Evolutionary conservation across 306 rosid species (phyloP), one percentile per base, ranked within the genome.

Genomic region (Dalbergia oliveri): DNA sequence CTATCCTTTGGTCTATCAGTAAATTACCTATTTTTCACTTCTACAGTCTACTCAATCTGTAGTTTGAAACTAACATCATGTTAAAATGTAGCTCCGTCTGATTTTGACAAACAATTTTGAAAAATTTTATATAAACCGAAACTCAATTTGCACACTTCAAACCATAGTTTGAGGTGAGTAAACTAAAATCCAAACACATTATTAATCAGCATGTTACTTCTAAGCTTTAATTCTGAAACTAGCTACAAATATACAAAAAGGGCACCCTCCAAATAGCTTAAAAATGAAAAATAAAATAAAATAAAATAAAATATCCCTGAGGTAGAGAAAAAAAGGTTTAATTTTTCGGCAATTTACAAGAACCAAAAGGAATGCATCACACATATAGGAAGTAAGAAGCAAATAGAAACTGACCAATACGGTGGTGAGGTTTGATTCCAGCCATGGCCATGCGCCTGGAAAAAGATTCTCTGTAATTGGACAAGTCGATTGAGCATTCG

Each of bases 371-470:
- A 50, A 9, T 12, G 53, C 37, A 19, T 33, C 14, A 4, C 3
- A 60, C 4, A 16, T 26, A 23, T 74, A 43, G 45, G 50, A 34
- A 62, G 9, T 39, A 1, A 50, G 47, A 26, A 1, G 31, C 31
- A 26, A 26, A 26, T 26, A 2, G 31, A 26, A 26, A 43, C 87
- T 31, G 35, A 93, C 99, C 99, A 72, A 95, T 76, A 45, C 83
- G 87, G 83, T 91, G 96, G 61, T 89, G 98, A 50, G 98, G 92
- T 72, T 93, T 88, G 86, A 95, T 91, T 66, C 98, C 98, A 33
- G 96, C 97, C 89, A 93, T 82, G 75, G 91, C 89, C 98, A 95
- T 95, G 69, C 94, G 89, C n/a, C 80, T 83, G 43, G 96, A 84
- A 87, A 93, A 95, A 47, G 87, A 84, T 88, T 91, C 88, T 76